These are phyloP conservation scores for Cordia subcordata DNA, from an alignment of 257 asterid genomes.

Conservation along the genomic window DNA sequence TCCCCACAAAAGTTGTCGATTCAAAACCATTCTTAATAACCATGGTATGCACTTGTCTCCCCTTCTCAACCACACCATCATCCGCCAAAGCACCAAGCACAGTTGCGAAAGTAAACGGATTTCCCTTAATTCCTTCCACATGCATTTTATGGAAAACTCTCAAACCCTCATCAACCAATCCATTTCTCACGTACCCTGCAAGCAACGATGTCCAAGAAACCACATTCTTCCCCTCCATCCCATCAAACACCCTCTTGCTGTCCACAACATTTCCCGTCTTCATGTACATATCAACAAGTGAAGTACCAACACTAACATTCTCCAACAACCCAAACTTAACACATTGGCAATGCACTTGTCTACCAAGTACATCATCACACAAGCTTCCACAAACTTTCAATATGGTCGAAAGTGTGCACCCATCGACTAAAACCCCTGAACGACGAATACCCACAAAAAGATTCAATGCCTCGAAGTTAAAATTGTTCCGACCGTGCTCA, in stretches of 20 bases:
- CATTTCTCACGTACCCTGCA: conserved; percentile 54
- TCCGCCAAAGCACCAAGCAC: conserved; percentile 76
- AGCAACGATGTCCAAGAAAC: conserved; percentile 90
- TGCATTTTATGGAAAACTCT: conserved; percentile 49
- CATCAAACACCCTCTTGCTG: conserved; percentile 65
- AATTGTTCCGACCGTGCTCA: conserved; percentile 45
- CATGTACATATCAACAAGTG: conserved; percentile 75
- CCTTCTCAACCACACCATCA: conserved; percentile 40
- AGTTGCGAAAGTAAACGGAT: conserved; percentile 73
- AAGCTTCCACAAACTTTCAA: conserved; percentile 61
- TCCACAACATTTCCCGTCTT: conserved; percentile 45
- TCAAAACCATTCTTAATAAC: conserved; percentile 59
- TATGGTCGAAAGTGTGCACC: conserved; percentile 61
- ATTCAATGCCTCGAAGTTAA: conserved; percentile 45
- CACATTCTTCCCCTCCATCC: conserved; percentile 63
- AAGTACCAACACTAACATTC: conserved; percentile 81
- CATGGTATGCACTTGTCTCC: conserved; percentile 62
- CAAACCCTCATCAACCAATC: conserved; percentile 35
- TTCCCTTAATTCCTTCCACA: conserved; percentile 54
- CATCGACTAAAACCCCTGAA: conserved; percentile 45
- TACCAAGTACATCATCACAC: conserved; percentile 38
- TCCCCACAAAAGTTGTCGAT: conserved; percentile 51
- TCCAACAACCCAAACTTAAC: conserved; percentile 56
- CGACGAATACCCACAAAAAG: conserved; percentile 45
- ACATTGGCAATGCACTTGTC: conserved; percentile 69